These are phyloP conservation scores for Cryptococcus floricola DNA, from an alignment of 1,284 basidiomycete species.

Conservation along the genomic window DNA sequence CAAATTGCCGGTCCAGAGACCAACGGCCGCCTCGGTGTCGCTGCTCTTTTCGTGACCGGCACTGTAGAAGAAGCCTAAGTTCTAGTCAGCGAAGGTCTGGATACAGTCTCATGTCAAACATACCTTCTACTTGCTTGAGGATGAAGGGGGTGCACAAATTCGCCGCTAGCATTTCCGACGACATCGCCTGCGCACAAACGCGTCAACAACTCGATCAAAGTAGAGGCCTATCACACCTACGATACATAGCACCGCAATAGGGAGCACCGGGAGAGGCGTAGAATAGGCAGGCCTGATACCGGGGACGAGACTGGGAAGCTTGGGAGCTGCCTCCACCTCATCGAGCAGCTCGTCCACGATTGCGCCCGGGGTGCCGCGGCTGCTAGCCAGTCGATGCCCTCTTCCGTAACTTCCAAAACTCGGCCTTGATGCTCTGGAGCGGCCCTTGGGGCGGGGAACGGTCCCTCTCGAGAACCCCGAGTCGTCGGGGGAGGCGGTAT, in stretches of 20 bases:
- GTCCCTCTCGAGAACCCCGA: conserved; percentile 5
- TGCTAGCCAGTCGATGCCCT: conserved; percentile 9
- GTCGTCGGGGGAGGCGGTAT: conserved; percentile 8
- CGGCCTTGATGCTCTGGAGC: conserved; percentile 17
- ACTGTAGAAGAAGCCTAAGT: conserved; percentile 35
- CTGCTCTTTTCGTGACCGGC: conserved; percentile 31
- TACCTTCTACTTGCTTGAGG: conserved; percentile 87
- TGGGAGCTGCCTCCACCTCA: conserved; percentile 27
- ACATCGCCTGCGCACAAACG: conserved; percentile 65
- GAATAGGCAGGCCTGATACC: conserved; percentile 49
- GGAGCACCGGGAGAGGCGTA: conserved; percentile 78
- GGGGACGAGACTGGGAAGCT: conserved; percentile 46
- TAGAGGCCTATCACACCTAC: conserved; percentile 53
- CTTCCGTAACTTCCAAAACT: conserved; percentile 29
- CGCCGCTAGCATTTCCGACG: conserved; percentile 86
- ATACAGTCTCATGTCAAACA: conserved; percentile 10
- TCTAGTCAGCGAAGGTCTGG: neutral
- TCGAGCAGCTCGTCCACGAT: conserved; percentile 14
- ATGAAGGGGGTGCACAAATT: conserved; percentile 86
- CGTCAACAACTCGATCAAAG: neutral
- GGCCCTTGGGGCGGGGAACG: conserved; percentile 10
- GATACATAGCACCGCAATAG: conserved; percentile 87
- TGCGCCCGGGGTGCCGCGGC: conserved; percentile 9
- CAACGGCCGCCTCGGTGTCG: conserved; percentile 46
- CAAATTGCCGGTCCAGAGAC: conserved; percentile 50